A percentile compares a stretch with the other conserved stretches of the same genome.
Conservation (phyloP, 495 filamentous ascomycete species). For the Peziza echinospora region DNA sequence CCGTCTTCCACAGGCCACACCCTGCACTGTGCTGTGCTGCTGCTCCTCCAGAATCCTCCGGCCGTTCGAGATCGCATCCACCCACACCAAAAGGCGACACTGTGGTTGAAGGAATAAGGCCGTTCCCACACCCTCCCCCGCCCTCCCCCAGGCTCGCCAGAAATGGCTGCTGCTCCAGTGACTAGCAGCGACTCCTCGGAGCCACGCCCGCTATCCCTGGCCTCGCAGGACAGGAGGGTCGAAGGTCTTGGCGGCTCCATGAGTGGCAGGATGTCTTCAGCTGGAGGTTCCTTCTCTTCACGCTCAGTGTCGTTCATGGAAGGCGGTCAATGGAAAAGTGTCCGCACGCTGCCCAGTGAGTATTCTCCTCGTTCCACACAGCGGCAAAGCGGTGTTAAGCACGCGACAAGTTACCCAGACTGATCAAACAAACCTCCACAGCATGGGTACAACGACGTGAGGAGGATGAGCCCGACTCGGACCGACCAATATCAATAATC, state of each 20-base stretch:
- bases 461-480: constrained; percentile 13
- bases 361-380: constrained; percentile 10
- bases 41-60: too few relatives aligned
- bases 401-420: neutral
- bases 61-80: too few relatives aligned
- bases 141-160: too few relatives aligned
- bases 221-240: constrained; percentile 9
- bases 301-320: constrained; percentile 10
- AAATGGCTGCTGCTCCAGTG: too few relatives aligned
- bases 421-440: constrained; percentile 5
- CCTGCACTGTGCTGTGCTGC: too few relatives aligned
- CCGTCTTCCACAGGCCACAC: too few relatives aligned
- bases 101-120: too few relatives aligned
- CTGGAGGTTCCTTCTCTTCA: constrained; percentile 16
- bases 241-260: constrained; percentile 12
- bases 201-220: constrained; percentile 9
- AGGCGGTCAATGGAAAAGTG: constrained; percentile 13
- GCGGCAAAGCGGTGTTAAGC: neutral
- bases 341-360: constrained; percentile 20
- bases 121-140: too few relatives aligned
- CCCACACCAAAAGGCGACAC: too few relatives aligned
- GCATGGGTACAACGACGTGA: constrained; percentile 19
- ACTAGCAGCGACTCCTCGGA: too few relatives aligned
- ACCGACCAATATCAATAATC: constrained; percentile 2
- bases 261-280: constrained; percentile 14